phyloP scores from a whole-genome alignment of 192 early-diverging fungal genomes.

The Backusella liffmaniae region DNA sequence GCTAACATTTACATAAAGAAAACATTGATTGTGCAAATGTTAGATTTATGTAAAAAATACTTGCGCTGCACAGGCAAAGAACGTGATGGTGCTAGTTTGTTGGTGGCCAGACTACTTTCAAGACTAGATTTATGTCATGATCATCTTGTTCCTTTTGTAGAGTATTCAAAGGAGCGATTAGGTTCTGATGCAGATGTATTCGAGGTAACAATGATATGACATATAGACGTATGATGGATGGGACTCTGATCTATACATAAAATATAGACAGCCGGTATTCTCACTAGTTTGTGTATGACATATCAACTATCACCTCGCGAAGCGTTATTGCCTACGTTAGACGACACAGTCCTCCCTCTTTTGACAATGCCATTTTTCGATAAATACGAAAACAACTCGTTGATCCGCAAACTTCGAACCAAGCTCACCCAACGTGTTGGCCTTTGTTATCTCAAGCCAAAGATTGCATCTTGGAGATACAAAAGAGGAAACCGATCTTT shows the following conservation, averaged over 20 bases:
- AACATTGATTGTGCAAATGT: constrained; percentile 67
- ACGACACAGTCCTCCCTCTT: constrained; percentile 42
- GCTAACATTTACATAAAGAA: constrained; percentile 17
- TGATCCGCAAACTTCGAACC: constrained; percentile 76
- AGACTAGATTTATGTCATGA: constrained; percentile 64
- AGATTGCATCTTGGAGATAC: constrained; percentile 67
- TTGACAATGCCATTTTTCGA: constrained; percentile 42
- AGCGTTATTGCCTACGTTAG: constrained; percentile 56
- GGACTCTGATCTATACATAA: not conserved
- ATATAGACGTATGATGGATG: not conserved
- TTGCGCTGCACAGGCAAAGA: constrained; percentile 81
- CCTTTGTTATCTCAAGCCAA: constrained; percentile 72
- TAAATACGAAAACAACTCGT: constrained; percentile 62
- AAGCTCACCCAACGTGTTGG: constrained; percentile 88
- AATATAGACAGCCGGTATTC: constrained; percentile 54
- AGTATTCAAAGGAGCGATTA: constrained; percentile 61
- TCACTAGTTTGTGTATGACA: constrained; percentile 63
- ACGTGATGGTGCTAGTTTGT: constrained; percentile 78
- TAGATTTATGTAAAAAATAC: constrained; percentile 64
- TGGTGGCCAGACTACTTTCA: constrained; percentile 78
- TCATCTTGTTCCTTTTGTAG: constrained; percentile 65
- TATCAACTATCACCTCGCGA: constrained; percentile 70
- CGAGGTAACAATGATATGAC: constrained; percentile 25
- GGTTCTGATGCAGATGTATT: constrained; percentile 45
- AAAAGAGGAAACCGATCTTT: constrained; percentile 68